Conservation (phyloP, 2,329 filamentous ascomycete genomes). For the Arthrobotrys megalospora region DNA sequence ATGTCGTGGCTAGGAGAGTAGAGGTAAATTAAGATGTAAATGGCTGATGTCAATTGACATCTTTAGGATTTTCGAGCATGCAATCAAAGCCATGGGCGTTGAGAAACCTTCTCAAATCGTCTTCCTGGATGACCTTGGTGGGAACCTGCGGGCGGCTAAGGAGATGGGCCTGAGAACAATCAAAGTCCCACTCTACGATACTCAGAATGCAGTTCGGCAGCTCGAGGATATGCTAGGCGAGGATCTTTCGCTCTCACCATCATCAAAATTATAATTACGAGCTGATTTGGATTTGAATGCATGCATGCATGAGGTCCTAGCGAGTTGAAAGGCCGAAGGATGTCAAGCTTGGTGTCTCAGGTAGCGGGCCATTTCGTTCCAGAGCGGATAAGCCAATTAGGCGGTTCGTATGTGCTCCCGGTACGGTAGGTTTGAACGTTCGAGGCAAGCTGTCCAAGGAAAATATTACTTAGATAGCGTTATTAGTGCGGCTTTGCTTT, state of each 20-base stretch:
- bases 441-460: not conserved
- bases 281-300: conserved; percentile 24
- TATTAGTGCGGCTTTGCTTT: not conserved
- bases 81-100: conserved; percentile 74
- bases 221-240: conserved; percentile 75
- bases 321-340: not conserved
- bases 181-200: conserved; percentile 84
- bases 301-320: conserved; percentile 4
- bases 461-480: not conserved
- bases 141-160: conserved; percentile 85
- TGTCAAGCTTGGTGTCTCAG: conserved; percentile 12
- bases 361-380: conserved; percentile 23
- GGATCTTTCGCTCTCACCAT: conserved; percentile 32
- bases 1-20: not conserved
- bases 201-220: conserved; percentile 84
- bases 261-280: conserved; percentile 46
- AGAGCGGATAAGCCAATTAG: conserved; percentile 31
- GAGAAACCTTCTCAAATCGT: conserved; percentile 78
- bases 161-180: conserved; percentile 83
- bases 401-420: conserved; percentile 15
- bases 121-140: conserved; percentile 94
- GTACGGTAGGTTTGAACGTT: not conserved
- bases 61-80: conserved; percentile 79
- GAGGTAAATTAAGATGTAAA: not conserved
- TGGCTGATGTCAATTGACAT: not conserved